Evolutionary conservation across 208 protist species (phyloP), one percentile per base, ranked within the genome.

Genomic region (Leishmania tropica): DNA sequence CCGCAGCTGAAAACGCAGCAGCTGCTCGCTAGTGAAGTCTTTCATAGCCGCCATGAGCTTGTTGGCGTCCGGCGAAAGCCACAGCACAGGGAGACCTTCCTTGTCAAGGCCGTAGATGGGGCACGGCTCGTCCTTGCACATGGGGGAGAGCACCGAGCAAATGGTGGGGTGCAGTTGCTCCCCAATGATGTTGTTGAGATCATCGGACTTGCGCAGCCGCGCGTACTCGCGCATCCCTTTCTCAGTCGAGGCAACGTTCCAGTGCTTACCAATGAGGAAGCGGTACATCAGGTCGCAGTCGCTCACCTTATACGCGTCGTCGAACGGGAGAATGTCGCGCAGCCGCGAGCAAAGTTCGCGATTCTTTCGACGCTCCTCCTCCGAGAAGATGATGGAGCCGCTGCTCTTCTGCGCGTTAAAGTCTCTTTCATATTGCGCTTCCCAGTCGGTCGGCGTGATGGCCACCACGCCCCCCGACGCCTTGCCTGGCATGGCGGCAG

Each of bases 251-350:
- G 76, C 53, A 8, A 96, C 75, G 71, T 90, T 80, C 89, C 91
- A 95, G 67, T 92, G 81, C 58, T 84, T 87, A 40, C 82, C 92
- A 78, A 97, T 95, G 17, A 97, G 81, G 83, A 95, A 96, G 65
- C 94, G 88, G 72, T 95, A 97, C 48, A 97, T 79, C 17, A 97
- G 70, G 73, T 97, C 94, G 80, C 92, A 97, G 80, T 97, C 94
- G 62, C 72, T 93, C 17, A 89, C 48, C 77, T 95, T 96, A 73
- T 94, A 81, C 17, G 13, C 70, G 78, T 97, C 94, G n/a, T 87
- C 73, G 48, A 96, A 85, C 10, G 94, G 94, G 28, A 97, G 70
- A 73, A 95, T 62, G 64, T 93, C 88, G 2, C 54, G 31, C 47
- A 97, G 48, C 42, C 71, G 75, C 21, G 75, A 47, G 40, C 71